These are phyloP conservation scores for Asparagopsis taxiformis DNA, from an alignment of 31 red algal genomes.

Conservation along the genomic window DNA sequence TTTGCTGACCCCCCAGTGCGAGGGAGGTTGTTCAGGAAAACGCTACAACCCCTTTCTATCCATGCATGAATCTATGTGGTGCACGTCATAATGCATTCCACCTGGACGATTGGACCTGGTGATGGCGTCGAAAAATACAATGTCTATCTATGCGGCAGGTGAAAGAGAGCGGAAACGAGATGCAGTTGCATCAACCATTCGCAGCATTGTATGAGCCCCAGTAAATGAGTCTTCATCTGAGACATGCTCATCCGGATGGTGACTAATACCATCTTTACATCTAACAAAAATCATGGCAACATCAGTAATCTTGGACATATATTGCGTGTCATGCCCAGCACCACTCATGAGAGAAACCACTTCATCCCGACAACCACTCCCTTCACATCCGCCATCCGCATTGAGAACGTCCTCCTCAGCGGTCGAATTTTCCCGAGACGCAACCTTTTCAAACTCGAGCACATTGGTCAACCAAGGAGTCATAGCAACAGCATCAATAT, in stretches of 20 bases:
- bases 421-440: not conserved
- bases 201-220: constrained; percentile 17
- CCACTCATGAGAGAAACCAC: constrained; percentile 41
- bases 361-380: not conserved
- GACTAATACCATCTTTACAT: constrained; percentile 66
- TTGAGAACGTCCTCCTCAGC: not conserved
- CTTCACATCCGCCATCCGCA: not conserved
- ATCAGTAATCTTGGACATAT: constrained; percentile 47
- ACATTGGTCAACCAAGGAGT: constrained; percentile 40
- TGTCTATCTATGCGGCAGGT: too few relatives aligned
- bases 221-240: constrained; percentile 24
- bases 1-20: too few relatives aligned
- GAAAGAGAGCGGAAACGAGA: too few relatives aligned
- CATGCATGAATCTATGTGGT: too few relatives aligned
- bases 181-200: constrained; percentile 14
- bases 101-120: too few relatives aligned
- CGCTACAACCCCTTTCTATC: too few relatives aligned
- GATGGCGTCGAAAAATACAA: too few relatives aligned
- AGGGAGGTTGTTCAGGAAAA: too few relatives aligned
- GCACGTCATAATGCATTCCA: too few relatives aligned
- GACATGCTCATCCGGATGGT: constrained; percentile 50
- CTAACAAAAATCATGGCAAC: constrained; percentile 77
- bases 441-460: constrained; percentile 4
- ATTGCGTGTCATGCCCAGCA: constrained; percentile 76
- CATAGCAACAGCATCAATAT: constrained; percentile 42